Base-by-base conservation (phyloP, 164 flowering plant genomes). In the Taxillus chinensis region DNA sequence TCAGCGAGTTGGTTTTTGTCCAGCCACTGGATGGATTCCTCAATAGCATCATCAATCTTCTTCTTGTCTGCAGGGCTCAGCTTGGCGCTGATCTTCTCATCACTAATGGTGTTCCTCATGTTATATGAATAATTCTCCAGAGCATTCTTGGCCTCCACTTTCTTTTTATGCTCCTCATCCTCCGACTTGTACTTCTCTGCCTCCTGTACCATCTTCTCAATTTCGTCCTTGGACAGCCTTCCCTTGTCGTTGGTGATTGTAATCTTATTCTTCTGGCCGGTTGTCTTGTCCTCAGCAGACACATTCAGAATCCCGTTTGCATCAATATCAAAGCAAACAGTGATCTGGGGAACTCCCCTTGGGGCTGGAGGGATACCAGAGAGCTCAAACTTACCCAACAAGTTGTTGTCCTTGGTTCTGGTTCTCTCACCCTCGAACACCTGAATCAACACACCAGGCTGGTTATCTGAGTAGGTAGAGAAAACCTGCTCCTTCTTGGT, bases 341-440 rank as follows among this genome's bases (percentile, higher is more conserved):
- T 76, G 58, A 83, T 73, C 56, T 77, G 73, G 3, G 81, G 79
- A 11, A 74, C 84, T 11, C 82, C 80, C 39, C 78, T 68, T 3
- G 89, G 86, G 3, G 86, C 89, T 0, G 82, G 84, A 39, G 83
- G 86, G 41, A 82, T 76, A 16, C 86, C 83, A 0, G 78, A 72
- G 8, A 84, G 72, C 67, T 64, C 72, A n/a, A 84, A 82, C 45
- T 74, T 77, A 4, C 86, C 89, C 50, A 82, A 67, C 50, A 80
- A 61, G 56, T 82, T 77, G 75, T 82, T 82, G 69, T 82, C 86
- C 42, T 67, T 71, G 15, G 90, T 74, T 53, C 78, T 71, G 8
- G 84, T 73, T 45, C 87, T 78, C 69, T 82, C 90, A 41, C 90
- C 90, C 60, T 85, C 83, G 41, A 72, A 85, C 7, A 85, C 84